phyloP scores from a whole-genome alignment of 176 grass and related monocot species.

The Saccharum spontaneum region DNA sequence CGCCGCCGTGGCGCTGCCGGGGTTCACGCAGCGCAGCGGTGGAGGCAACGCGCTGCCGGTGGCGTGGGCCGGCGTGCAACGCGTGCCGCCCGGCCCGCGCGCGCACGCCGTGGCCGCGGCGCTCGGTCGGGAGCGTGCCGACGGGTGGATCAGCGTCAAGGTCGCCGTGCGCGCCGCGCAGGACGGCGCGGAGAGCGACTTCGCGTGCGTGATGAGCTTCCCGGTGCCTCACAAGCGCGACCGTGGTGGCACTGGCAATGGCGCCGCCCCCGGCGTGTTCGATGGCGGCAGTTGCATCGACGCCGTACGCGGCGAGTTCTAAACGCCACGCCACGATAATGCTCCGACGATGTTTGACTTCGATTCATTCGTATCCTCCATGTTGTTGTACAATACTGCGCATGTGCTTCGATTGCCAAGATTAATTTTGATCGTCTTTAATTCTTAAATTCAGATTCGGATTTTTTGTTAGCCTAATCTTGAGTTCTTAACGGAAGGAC shows the following conservation, averaged over 20 bases:
- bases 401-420: neutral
- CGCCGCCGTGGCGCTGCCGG: conserved; percentile 5
- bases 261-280: neutral
- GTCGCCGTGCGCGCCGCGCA: conserved; percentile 14
- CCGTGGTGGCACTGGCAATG: neutral
- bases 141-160: conserved; percentile 20
- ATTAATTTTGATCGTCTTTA: neutral
- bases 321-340: neutral
- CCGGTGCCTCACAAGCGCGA: neutral
- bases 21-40: conserved; percentile 3
- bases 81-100: conserved; percentile 10
- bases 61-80: conserved; percentile 33
- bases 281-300: conserved; percentile 36
- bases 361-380: neutral
- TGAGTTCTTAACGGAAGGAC: neutral
- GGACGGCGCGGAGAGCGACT: conserved; percentile 26
- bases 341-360: neutral
- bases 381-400: neutral
- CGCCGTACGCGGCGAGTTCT: conserved; percentile 25
- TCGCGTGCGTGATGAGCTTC: conserved; percentile 40
- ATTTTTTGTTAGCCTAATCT: neutral
- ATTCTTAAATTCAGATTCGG: neutral
- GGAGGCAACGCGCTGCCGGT: neutral
- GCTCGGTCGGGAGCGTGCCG: conserved; percentile 16
- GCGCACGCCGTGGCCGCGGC: neutral